These are phyloP conservation scores for Rhodomyrtus tomentosa DNA, from an alignment of 345 rosid species.

Conservation along the genomic window DNA sequence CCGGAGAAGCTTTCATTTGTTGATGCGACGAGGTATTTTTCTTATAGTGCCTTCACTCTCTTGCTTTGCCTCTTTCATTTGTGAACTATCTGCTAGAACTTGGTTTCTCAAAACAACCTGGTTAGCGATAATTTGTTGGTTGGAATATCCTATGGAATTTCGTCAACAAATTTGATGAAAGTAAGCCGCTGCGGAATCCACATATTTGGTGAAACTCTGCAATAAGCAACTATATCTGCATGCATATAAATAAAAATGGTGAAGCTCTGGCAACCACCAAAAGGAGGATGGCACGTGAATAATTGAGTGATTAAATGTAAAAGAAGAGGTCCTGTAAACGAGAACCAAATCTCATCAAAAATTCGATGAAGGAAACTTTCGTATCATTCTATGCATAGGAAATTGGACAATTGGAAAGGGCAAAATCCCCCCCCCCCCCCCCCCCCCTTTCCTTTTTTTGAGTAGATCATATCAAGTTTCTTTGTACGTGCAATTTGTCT, in stretches of 20 bases:
- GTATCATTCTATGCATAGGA: background rate
- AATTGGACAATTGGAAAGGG: background rate
- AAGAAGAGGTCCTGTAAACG: background rate
- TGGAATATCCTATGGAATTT: background rate
- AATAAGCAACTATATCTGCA: background rate
- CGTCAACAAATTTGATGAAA: background rate
- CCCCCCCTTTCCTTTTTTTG: background rate
- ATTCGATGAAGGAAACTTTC: background rate
- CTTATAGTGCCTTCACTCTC: background rate
- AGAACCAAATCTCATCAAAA: background rate
- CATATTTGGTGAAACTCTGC: background rate
- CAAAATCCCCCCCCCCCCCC: no score
- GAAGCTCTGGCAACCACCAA: background rate
- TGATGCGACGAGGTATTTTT: background rate
- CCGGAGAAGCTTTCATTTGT: slow-evolving; percentile 25
- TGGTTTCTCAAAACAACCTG: background rate
- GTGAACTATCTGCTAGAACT: background rate
- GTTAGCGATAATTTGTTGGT: background rate
- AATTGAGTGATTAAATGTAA: background rate
- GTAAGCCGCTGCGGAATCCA: background rate
- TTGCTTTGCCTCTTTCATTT: background rate
- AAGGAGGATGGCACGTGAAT: background rate
- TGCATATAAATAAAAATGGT: background rate
- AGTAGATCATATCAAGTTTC: background rate
- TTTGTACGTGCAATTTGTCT: background rate